A percentile compares a stretch with the other conserved stretches of the same genome.
Conservation (phyloP, 2,329 filamentous ascomycete species). For the Moelleriella libera region DNA sequence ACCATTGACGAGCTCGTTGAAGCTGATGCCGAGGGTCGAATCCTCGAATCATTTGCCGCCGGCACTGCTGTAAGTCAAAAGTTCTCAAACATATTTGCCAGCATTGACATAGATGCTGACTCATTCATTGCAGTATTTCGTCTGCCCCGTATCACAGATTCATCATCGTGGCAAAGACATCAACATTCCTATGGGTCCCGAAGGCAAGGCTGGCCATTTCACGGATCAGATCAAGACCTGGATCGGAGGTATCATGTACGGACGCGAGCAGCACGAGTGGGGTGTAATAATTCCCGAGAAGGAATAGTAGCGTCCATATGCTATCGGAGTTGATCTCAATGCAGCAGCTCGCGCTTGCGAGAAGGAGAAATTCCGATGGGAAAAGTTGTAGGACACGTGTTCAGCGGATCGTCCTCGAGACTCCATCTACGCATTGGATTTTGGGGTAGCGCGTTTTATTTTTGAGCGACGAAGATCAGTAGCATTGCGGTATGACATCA, state of each 20-base stretch:
- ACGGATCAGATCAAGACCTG: constrained; percentile 51
- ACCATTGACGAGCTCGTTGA: constrained; percentile 65
- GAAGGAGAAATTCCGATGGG: no score
- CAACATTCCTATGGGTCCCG: constrained; percentile 42
- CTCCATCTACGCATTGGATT: no score
- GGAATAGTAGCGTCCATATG: constrained; percentile 14
- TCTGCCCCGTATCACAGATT: constrained; percentile 53
- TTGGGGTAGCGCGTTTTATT: no score
- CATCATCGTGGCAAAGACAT: constrained; percentile 53
- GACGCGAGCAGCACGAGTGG: constrained; percentile 54
- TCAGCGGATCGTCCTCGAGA: no score
- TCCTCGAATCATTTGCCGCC: constrained; percentile 74
- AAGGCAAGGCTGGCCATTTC: constrained; percentile 34
- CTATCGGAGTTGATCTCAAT: no score
- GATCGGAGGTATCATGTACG: constrained; percentile 64
- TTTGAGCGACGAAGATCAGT: no score
- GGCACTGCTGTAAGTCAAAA: constrained; percentile 64
- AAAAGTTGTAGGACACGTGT: no score
- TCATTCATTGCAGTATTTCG: constrained; percentile 43
- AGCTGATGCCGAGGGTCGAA: constrained; percentile 58
- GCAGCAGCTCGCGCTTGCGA: not conserved
- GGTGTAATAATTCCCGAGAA: constrained; percentile 53
- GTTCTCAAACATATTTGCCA: not conserved
- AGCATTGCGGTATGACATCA: no score
- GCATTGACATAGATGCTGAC: not conserved